Percentiles rank a stretch among this genome's conserved stretches.
Evolutionary conservation across 2,329 filamentous ascomycete species (phyloP).

Genomic region (Nannizziopsis arthrosporioides): DNA sequence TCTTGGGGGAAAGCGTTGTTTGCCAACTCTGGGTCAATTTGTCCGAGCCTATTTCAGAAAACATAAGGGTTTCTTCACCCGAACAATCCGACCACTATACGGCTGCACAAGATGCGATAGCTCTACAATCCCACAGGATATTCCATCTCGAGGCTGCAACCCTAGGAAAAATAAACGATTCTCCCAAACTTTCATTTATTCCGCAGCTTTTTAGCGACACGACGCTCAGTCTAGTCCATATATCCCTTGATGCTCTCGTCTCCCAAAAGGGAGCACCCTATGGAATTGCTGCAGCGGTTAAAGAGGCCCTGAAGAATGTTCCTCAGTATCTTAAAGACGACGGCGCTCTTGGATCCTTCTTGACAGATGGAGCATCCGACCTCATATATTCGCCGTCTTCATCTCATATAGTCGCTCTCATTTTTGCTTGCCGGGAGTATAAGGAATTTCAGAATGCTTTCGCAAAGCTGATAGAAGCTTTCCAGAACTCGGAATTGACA

Average conservation of each 20-base stretch:
- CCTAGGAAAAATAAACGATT: conserved; percentile 21
- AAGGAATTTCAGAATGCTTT: conserved; percentile 31
- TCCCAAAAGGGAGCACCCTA: conserved; percentile 54
- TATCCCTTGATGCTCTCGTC: conserved; percentile 40
- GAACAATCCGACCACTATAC: conserved; percentile 69
- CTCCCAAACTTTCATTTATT: conserved; percentile 19
- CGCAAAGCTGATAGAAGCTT: conserved; percentile 26
- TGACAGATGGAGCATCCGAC: conserved; percentile 44
- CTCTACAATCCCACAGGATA: conserved; percentile 56
- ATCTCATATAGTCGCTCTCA: conserved; percentile 51
- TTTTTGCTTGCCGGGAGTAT: conserved; percentile 45
- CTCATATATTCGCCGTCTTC: conserved; percentile 60
- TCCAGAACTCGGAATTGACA: conserved; percentile 25
- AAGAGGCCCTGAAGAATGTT: conserved; percentile 39
- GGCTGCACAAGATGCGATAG: conserved; percentile 58
- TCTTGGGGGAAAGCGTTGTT: conserved; percentile 40
- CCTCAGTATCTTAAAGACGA: conserved; percentile 32
- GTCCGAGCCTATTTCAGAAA: conserved; percentile 50
- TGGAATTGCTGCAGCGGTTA: conserved; percentile 49
- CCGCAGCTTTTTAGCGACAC: conserved; percentile 28
- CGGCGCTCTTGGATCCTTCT: conserved; percentile 39
- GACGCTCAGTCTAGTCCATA: conserved; percentile 32
- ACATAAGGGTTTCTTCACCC: conserved; percentile 63
- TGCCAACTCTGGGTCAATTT: conserved; percentile 51
- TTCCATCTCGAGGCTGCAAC: conserved; percentile 44